Evolutionary conservation across 352 stramenopile species (phyloP).

Genomic region (Globisporangium viniferum): DNA sequence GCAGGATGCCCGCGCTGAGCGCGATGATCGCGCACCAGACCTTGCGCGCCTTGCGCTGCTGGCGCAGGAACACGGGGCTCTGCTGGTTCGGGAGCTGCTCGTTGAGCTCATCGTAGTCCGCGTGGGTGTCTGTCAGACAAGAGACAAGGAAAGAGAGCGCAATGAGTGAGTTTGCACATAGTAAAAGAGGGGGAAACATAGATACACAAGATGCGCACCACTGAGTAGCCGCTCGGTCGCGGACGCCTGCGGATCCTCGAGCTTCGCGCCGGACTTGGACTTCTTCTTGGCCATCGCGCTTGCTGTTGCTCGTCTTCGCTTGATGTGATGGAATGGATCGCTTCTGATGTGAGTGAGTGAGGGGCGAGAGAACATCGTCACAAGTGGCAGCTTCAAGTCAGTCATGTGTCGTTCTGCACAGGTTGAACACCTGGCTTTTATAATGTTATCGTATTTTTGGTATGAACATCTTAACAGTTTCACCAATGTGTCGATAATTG

Average conservation of each 20-base stretch:
- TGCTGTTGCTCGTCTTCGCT: slow-evolving; percentile 27
- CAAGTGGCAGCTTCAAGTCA: slow-evolving; percentile 28
- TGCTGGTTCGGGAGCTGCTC: slow-evolving; percentile 32
- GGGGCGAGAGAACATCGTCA: slow-evolving; percentile 1
- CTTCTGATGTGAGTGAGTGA: not conserved
- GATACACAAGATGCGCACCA: slow-evolving; percentile 23
- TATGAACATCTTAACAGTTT: no score
- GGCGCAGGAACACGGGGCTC: slow-evolving; percentile 37
- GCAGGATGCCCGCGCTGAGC: slow-evolving; percentile 67
- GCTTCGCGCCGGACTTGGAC: slow-evolving; percentile 33
- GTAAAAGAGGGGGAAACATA: not conserved
- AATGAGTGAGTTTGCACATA: not conserved
- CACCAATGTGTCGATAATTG: no score
- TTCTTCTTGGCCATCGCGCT: slow-evolving; percentile 68
- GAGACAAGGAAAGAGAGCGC: not conserved
- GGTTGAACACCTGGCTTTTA: not conserved
- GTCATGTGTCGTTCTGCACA: not conserved
- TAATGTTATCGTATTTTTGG: not conserved
- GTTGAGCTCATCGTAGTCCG: slow-evolving; percentile 16
- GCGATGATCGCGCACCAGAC: slow-evolving; percentile 84
- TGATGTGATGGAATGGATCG: slow-evolving; percentile 23
- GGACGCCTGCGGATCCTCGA: slow-evolving; percentile 40
- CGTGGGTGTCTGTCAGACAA: not conserved
- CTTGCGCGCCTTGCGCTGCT: slow-evolving; percentile 61
- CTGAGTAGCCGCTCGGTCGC: slow-evolving; percentile 47